A percentile compares a stretch with the other conserved stretches of the same genome.
Evolutionary conservation across 352 stramenopile species (phyloP).

Genomic region (Globisporangium megalacanthum): DNA sequence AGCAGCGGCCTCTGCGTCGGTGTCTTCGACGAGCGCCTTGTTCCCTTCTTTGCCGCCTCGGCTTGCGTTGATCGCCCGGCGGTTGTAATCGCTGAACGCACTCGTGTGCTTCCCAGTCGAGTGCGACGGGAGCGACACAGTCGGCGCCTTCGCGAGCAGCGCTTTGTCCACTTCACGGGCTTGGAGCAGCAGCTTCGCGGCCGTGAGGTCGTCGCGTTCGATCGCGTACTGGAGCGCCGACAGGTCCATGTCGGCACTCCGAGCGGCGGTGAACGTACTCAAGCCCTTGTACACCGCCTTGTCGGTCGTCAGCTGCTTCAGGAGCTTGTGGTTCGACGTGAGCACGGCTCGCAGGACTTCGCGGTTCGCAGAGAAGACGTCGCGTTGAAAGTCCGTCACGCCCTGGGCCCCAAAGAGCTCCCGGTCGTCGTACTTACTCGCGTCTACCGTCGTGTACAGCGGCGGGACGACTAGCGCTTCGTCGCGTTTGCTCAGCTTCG

Average conservation of each 20-base stretch:
- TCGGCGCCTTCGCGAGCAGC: conserved; percentile 34
- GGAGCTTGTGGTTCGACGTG: conserved; percentile 62
- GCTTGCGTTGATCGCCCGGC: conserved; percentile 75
- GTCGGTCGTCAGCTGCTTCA: conserved; percentile 57
- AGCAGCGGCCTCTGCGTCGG: too few relatives aligned
- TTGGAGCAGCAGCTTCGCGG: conserved; percentile 37
- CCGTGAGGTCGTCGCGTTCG: conserved; percentile 46
- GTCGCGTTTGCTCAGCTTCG: conserved; percentile 27
- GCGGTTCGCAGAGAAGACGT: conserved; percentile 44
- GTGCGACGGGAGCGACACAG: conserved; percentile 57
- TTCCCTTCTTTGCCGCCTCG: conserved; percentile 74
- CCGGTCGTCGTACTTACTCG: conserved; percentile 47
- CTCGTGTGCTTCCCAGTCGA: conserved; percentile 77
- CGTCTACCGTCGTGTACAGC: conserved; percentile 36
- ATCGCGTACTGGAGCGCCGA: conserved; percentile 64
- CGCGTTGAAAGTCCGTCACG: conserved; percentile 31
- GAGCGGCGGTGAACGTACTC: conserved; percentile 39
- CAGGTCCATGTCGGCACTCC: conserved; percentile 36
- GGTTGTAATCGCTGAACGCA: conserved; percentile 77
- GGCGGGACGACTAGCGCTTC: conserved; percentile 45
- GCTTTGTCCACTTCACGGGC: conserved; percentile 38
- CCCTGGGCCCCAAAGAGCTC: conserved; percentile 47
- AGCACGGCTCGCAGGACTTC: conserved; percentile 69
- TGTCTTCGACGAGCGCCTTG: conserved; percentile 51
- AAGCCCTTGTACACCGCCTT: conserved; percentile 38